A percentile compares a stretch with the other conserved stretches of the same genome.
Conservation (phyloP, 2,329 filamentous ascomycete species). For the Lizonia empirigonia region DNA sequence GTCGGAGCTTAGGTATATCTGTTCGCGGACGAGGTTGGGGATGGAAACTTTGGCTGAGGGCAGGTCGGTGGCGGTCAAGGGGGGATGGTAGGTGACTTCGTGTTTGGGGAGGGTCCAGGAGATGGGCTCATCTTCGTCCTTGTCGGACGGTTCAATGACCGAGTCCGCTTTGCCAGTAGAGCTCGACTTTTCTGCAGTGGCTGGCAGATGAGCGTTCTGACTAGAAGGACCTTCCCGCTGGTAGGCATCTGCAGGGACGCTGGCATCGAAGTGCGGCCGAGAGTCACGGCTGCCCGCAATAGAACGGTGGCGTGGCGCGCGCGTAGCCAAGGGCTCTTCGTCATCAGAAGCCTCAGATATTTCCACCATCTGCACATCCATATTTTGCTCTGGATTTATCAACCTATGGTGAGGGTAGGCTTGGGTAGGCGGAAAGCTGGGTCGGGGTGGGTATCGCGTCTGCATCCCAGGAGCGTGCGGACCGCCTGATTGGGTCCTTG, state of each 20-base stretch:
- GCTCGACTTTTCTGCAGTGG: not conserved
- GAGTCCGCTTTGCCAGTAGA: not conserved
- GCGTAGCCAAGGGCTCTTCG: constrained; percentile 24
- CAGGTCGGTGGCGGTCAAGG: constrained; percentile 13
- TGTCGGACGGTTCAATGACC: constrained; percentile 4
- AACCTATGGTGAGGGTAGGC: not conserved
- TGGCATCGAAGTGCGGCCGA: not conserved
- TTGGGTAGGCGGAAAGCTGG: not conserved
- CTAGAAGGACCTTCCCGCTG: not conserved
- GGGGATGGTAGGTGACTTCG: constrained; percentile 22
- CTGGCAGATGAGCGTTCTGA: too few relatives aligned
- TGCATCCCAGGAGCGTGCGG: too few relatives aligned
- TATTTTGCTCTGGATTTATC: not conserved
- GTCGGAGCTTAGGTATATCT: constrained; percentile 34
- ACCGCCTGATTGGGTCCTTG: too few relatives aligned
- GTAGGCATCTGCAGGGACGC: not conserved
- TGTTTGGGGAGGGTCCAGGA: constrained; percentile 29
- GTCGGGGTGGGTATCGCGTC: not conserved
- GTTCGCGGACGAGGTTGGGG: constrained; percentile 46
- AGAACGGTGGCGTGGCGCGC: constrained; percentile 15
- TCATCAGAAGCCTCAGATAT: constrained; percentile 20
- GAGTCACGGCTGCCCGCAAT: not conserved
- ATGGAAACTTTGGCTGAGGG: constrained; percentile 43
- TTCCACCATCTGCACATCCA: too few relatives aligned
- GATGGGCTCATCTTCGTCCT: constrained; percentile 1